Conservation (phyloP, 371 early-diverging fungal species). For the Gilbertella persicaria region DNA sequence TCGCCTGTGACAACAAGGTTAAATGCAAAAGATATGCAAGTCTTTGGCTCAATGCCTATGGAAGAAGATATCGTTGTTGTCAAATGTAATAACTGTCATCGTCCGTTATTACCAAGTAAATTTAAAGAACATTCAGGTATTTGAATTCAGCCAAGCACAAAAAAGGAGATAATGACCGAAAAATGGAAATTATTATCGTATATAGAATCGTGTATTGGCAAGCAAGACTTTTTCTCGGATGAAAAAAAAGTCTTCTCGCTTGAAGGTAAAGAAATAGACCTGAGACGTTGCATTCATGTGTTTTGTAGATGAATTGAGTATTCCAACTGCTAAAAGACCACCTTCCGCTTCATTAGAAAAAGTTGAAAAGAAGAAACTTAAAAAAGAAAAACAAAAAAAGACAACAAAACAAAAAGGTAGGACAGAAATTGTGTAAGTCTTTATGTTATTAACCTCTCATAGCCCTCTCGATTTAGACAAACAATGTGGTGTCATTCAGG, state of each 20-base stretch:
- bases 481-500: slow-evolving; percentile 78
- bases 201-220: slow-evolving; percentile 17
- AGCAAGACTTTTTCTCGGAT: slow-evolving; percentile 7
- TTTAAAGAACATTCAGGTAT: slow-evolving; percentile 45
- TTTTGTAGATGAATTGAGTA: slow-evolving; percentile 13
- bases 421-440: too few species aligned
- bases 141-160: background rate
- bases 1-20: slow-evolving; percentile 34
- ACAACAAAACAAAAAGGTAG: slow-evolving; percentile 46
- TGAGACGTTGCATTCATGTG: background rate
- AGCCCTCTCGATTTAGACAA: slow-evolving; percentile 82
- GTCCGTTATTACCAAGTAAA: slow-evolving; percentile 40
- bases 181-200: slow-evolving; percentile 9
- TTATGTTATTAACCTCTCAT: too few species aligned
- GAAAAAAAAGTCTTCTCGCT: slow-evolving; percentile 5
- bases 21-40: slow-evolving; percentile 33
- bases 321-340: slow-evolving; percentile 19
- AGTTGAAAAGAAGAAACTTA: slow-evolving; percentile 39
- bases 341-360: slow-evolving; percentile 30
- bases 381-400: slow-evolving; percentile 38
- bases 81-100: slow-evolving; percentile 41
- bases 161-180: slow-evolving; percentile 14
- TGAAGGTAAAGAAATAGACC: slow-evolving; percentile 3
- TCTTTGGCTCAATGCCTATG: slow-evolving; percentile 47
- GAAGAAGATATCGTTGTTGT: slow-evolving; percentile 45